A percentile compares a stretch with the other conserved stretches of the same genome.
Evolutionary conservation across 1,284 basidiomycete species (phyloP).

Genomic region (Rhodotorula sp.): DNA sequence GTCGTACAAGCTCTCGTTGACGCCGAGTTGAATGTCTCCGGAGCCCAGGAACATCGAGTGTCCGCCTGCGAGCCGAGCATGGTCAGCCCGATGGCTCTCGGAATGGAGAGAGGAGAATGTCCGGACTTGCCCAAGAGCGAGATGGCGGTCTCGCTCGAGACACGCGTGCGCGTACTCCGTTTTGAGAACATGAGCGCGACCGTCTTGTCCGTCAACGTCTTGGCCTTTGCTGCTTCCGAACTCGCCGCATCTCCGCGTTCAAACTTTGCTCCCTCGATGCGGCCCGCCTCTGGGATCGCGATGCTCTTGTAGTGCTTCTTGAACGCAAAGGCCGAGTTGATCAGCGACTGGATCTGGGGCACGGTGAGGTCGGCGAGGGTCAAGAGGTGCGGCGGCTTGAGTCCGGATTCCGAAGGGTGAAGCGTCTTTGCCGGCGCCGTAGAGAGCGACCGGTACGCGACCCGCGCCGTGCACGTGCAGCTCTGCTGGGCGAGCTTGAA

Average conservation of each 20-base stretch:
- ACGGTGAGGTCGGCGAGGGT: slow-evolving; percentile 76
- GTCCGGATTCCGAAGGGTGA: slow-evolving; percentile 31
- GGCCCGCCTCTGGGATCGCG: slow-evolving; percentile 25
- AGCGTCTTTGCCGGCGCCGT: slow-evolving; percentile 36
- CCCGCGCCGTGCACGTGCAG: background rate
- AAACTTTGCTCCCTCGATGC: slow-evolving; percentile 24
- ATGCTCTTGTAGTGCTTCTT: slow-evolving; percentile 46
- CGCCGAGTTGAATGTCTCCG: slow-evolving; percentile 92
- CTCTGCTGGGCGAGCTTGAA: background rate
- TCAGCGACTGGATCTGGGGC: slow-evolving; percentile 59
- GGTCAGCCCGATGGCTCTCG: background rate
- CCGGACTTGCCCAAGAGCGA: slow-evolving; percentile 61
- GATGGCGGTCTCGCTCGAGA: slow-evolving; percentile 80
- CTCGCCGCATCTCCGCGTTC: background rate
- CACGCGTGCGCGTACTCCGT: slow-evolving; percentile 85
- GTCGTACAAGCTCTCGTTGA: slow-evolving; percentile 86
- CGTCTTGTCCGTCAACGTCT: slow-evolving; percentile 61
- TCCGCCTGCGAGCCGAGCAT: slow-evolving; percentile 54
- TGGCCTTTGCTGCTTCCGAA: slow-evolving; percentile 8
- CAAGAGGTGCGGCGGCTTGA: slow-evolving; percentile 65
- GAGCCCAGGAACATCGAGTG: slow-evolving; percentile 87
- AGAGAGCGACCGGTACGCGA: slow-evolving; percentile 21
- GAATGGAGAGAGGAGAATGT: background rate
- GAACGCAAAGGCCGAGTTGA: slow-evolving; percentile 47
- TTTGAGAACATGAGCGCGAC: slow-evolving; percentile 91